Base-by-base conservation (phyloP, 2,329 filamentous ascomycete species). In the Microdochium paspali region DNA sequence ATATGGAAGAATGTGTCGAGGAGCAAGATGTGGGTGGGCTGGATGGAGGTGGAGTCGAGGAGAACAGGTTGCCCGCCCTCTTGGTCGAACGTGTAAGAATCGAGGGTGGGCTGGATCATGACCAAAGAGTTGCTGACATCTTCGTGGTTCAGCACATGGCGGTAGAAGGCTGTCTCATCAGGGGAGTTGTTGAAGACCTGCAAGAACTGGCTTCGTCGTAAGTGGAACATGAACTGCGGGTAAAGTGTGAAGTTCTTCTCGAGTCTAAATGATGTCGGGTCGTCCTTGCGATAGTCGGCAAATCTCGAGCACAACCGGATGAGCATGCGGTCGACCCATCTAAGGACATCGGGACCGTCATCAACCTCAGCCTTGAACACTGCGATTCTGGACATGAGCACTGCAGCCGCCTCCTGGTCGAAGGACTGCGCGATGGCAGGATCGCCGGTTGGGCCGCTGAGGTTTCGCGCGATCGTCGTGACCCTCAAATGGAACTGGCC, bases 1-100 rank as follows among this genome's bases (percentile, higher is more conserved):
- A 98, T 98, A 66, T 98, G 93, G 79, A 98, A 98, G 75, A 98
- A 98, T 0, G 93, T 97, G 61, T 98, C 93, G 47, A 98, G 83
- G 10, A 98, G 81, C 45, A 98, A 78, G 51, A 97, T 87, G 50
- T 95, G 94, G 21, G 90, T 87, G 10, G 90, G 85, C 62, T 97
- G 91, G 57, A 98, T 98, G 5, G 90, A 96, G 30, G 90, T 90
- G 13, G 91, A 97, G 65, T 98, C 93, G 30, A 98, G 79, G 23
- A 98, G 73, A n/a, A 98, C 93, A 2, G 93, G 91, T 54, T 90
- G 82, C 44, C 88, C 85, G 24, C 90, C 90, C 51, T 97, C 91
- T 59, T 95, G 89, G 56, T 97, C 91, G 61, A 98, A 90, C 2
- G 90, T 95, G 68, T 98, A 98, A 28, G 90, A 95, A 66, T 98